Evolutionary conservation across 2,329 filamentous ascomycete species (phyloP).

Genomic region (Epichloe aotearoae): DNA sequence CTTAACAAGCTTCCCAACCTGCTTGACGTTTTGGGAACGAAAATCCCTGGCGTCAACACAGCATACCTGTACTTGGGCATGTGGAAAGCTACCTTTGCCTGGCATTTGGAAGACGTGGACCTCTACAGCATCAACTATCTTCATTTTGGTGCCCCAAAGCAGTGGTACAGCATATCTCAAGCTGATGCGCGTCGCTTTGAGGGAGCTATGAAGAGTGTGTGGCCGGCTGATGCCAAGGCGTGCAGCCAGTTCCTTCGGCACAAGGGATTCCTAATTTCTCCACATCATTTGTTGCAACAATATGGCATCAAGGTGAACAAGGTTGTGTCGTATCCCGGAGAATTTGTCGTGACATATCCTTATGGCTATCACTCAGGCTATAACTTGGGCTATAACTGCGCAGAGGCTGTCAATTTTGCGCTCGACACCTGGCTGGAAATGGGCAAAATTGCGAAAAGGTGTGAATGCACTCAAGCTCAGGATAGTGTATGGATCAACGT

Average conservation of each 20-base stretch:
- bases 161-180: conserved; percentile 99
- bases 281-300: conserved; percentile 70
- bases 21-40: conserved; percentile 84
- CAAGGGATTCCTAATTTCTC: conserved; percentile 95
- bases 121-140: conserved; percentile 99
- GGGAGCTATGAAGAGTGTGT: conserved; percentile 86
- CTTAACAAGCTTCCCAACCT: conserved; percentile 88
- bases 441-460: conserved; percentile 91
- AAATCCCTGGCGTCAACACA: conserved; percentile 94
- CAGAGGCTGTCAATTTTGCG: conserved; percentile 96
- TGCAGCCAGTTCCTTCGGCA: conserved; percentile 94
- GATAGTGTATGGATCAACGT: conserved; percentile 99
- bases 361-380: conserved; percentile 98
- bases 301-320: conserved; percentile 96
- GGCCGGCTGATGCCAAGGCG: conserved; percentile 88
- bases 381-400: conserved; percentile 96
- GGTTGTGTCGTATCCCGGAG: conserved; percentile 86
- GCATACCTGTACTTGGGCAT: conserved; percentile 96
- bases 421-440: conserved; percentile 91
- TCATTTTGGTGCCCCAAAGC: conserved; percentile 95
- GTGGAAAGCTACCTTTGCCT: conserved; percentile 99
- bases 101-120: conserved; percentile 97
- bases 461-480: conserved; percentile 84
- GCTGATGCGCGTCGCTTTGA: conserved; percentile 88
- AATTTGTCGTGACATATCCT: conserved; percentile 96